phyloP scores from a whole-genome alignment of 2,329 filamentous ascomycete species.

The Cytospora piceae region DNA sequence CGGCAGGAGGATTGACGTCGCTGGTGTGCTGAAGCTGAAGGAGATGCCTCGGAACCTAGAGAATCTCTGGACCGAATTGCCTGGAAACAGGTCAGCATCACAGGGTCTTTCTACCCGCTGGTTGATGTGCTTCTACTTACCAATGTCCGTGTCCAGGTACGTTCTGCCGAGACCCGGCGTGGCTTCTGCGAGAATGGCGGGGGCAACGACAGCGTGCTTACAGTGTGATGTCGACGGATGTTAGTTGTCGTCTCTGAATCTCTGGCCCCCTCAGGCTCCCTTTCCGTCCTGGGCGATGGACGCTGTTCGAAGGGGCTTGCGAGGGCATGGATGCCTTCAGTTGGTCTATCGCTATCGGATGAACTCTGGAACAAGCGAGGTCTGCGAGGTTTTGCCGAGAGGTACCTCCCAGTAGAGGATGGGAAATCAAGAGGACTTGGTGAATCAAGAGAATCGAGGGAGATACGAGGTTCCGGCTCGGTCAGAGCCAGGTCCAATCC shows the following conservation, averaged over 20 bases:
- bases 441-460: constrained; percentile 8
- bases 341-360: constrained; percentile 2
- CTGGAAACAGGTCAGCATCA: constrained; percentile 18
- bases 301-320: neutral
- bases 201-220: neutral
- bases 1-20: constrained; percentile 16
- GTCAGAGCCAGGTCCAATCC: neutral
- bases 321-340: neutral
- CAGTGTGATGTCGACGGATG: neutral
- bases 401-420: constrained; percentile 8
- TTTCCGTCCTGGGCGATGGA: neutral
- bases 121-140: constrained; percentile 12
- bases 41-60: constrained; percentile 3
- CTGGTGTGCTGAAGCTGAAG: neutral
- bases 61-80: constrained; percentile 22
- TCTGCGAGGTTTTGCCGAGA: constrained; percentile 20
- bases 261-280: neutral
- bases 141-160: constrained; percentile 14
- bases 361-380: constrained; percentile 1
- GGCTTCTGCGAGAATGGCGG: constrained; percentile 21
- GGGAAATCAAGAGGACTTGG: constrained; percentile 5
- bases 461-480: constrained; percentile 1
- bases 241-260: neutral
- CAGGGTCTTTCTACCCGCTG: neutral
- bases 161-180: constrained; percentile 5